A percentile compares a stretch with the other conserved stretches of the same genome.
Conservation (phyloP, 2,329 filamentous ascomycete genomes). For the Alternaria novae-zelandiae region DNA sequence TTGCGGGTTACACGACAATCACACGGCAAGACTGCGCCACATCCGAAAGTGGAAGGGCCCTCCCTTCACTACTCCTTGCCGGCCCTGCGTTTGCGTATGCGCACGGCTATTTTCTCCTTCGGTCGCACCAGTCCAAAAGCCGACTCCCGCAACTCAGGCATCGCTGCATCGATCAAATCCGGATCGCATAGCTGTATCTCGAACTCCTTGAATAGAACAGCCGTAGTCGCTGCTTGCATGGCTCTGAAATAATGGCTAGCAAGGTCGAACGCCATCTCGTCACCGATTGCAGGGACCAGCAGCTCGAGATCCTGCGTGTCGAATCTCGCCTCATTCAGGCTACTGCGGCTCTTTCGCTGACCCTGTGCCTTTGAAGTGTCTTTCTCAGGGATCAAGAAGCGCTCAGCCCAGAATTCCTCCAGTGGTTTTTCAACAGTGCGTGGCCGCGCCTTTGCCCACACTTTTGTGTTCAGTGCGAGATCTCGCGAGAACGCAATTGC, state of each 20-base stretch:
- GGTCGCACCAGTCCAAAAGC: slow-evolving; percentile 32
- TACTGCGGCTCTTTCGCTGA: not conserved
- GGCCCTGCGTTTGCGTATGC: slow-evolving; percentile 32
- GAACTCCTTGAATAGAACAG: slow-evolving; percentile 32
- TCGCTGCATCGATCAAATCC: slow-evolving; percentile 20
- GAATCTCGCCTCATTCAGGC: slow-evolving; percentile 11
- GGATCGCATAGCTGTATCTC: slow-evolving; percentile 35
- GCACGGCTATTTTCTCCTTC: slow-evolving; percentile 25
- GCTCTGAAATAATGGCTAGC: slow-evolving; percentile 22
- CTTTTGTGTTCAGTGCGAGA: slow-evolving; percentile 27
- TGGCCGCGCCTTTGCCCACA: slow-evolving; percentile 31
- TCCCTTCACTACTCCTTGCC: not conserved
- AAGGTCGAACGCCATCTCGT: slow-evolving; percentile 8
- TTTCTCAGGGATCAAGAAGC: slow-evolving; percentile 25
- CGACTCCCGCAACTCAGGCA: slow-evolving; percentile 22
- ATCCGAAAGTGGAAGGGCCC: not conserved
- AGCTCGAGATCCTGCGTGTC: slow-evolving; percentile 24
- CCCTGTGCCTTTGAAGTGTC: not conserved
- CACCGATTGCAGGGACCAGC: slow-evolving; percentile 14
- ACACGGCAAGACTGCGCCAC: not conserved
- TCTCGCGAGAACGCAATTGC: slow-evolving; percentile 32
- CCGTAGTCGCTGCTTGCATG: slow-evolving; percentile 31
- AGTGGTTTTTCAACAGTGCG: slow-evolving; percentile 24
- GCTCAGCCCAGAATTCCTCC: slow-evolving; percentile 37
- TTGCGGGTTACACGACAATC: not conserved